A percentile compares a stretch with the other conserved stretches of the same genome.
Evolutionary conservation across 208 protist genomes (phyloP).

Genomic region (Porcisia hertigi): DNA sequence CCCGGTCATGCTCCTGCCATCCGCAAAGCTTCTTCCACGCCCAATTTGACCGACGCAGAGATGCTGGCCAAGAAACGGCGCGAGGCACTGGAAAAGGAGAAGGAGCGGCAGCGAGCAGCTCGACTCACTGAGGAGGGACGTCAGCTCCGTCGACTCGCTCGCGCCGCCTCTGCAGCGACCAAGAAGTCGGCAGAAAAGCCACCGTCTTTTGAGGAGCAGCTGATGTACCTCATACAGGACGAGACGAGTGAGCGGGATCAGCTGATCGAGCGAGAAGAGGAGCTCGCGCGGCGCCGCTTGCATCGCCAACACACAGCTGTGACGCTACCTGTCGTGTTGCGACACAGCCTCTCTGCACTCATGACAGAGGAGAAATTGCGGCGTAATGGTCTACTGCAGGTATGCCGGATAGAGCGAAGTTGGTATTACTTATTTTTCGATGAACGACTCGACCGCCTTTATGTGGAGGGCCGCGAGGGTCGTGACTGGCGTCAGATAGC

Average conservation of each 20-base stretch:
- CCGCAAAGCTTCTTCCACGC: not conserved
- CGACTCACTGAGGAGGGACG: conserved; percentile 36
- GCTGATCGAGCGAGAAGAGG: conserved; percentile 61
- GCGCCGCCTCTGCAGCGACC: not conserved
- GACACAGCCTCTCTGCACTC: conserved; percentile 13
- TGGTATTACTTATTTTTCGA: conserved; percentile 12
- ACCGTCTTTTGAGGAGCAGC: not conserved
- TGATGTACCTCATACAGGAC: conserved; percentile 32
- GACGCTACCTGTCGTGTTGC: conserved; percentile 11
- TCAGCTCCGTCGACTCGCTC: conserved; percentile 27
- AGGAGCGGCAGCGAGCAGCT: conserved; percentile 24
- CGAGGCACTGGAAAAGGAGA: conserved; percentile 27
- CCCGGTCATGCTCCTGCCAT: not conserved
- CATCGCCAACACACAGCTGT: conserved; percentile 30
- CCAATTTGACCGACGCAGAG: conserved; percentile 20
- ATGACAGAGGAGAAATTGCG: conserved; percentile 19
- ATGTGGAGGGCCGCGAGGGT: conserved; percentile 31
- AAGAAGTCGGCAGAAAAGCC: not conserved
- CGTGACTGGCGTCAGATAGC: conserved; percentile 29
- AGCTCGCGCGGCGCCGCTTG: conserved; percentile 49
- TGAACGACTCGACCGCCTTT: conserved; percentile 42
- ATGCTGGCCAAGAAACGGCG: conserved; percentile 30
- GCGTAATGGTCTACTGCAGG: conserved; percentile 20
- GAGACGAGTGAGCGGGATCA: conserved; percentile 63
- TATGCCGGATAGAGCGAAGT: not conserved